These are phyloP conservation scores for Rubroboletus pulcherrimus DNA, from an alignment of 768 basidiomycete genomes.

Conservation along the genomic window DNA sequence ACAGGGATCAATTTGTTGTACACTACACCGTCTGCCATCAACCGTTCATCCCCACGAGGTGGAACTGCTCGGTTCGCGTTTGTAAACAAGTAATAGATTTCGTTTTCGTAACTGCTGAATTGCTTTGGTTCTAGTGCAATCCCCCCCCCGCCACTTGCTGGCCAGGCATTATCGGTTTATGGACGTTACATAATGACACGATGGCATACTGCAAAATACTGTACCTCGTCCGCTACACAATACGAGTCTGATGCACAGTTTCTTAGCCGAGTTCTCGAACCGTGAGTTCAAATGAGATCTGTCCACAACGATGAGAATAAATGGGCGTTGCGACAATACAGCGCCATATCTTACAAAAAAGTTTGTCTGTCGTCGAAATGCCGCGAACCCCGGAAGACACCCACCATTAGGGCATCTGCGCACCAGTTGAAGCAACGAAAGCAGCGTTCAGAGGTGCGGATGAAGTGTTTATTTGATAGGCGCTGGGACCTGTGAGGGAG, in stretches of 20 bases:
- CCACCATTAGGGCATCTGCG: constrained; percentile 30
- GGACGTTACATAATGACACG: no score
- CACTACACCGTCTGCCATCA: constrained; percentile 1
- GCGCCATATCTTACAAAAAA: constrained; percentile 26
- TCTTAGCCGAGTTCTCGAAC: constrained; percentile 1
- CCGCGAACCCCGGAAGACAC: background rate
- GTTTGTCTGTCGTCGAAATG: background rate
- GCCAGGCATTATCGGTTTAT: background rate
- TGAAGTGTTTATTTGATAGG: constrained; percentile 22
- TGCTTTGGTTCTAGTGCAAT: background rate
- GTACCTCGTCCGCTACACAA: background rate
- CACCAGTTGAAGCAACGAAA: constrained; percentile 31
- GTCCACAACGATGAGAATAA: background rate
- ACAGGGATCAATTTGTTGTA: constrained; percentile 13
- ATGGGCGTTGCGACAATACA: constrained; percentile 13
- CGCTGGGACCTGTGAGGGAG: constrained; percentile 19
- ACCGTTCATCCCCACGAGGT: background rate
- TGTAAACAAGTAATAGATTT: background rate
- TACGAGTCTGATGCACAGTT: background rate
- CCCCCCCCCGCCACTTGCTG: no score
- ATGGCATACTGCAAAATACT: background rate
- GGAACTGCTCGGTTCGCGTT: background rate
- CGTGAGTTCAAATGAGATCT: no score
- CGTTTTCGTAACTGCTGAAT: background rate
- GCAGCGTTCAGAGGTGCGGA: constrained; percentile 27